Base-by-base conservation (phyloP, 2,329 filamentous ascomycete genomes). In the Fusarium nelsonii region DNA sequence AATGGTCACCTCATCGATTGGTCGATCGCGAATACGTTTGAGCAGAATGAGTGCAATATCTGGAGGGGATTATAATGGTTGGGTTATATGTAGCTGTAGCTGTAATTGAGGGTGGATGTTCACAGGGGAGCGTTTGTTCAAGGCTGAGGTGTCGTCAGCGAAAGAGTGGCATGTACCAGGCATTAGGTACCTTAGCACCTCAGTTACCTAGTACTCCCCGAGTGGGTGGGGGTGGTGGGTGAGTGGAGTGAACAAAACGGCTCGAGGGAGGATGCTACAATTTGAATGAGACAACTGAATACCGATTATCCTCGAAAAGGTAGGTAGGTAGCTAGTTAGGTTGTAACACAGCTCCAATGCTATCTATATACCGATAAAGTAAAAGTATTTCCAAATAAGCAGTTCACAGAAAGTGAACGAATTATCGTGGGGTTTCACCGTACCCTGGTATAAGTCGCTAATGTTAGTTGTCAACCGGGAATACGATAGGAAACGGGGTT, bases 121-220 rank as follows among this genome's bases (percentile, higher is more conserved):
- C 51, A 32, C 46, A 65, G 37, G 55, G 52, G 30, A 60, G 30
- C n/a, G 60, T 65, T 63, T 43, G 43, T 66, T 63, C 43, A 36
- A 65, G 46, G 64, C 49, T 54, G 54, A 52, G 67, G 63, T 69
- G 63, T 68, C 67, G 67, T 69, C 67, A 69, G 67, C 67, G 50
- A 46, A 53, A 39, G 51, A 54, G 46, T 65, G 61, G 54, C 53
- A 65, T 65, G 53, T 65, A 46, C 59, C 39, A 20, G 37, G 46
- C 60, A 58, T 45, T 40, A 26, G 36, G 49, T 30, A 46, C 46
- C 46, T 16, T 23, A 23, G 18, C 23, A 23, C 23, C 23, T 23
- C 23, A 23, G 23, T 23, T 23, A 23, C 4, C 6, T 6, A 15
- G 23, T 43, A 48, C 44, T 60, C 54, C 53, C 54, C 6, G 23